Evolutionary conservation across 805 yeast species (phyloP).

Genomic region (Schwanniomyces polymorphus): DNA sequence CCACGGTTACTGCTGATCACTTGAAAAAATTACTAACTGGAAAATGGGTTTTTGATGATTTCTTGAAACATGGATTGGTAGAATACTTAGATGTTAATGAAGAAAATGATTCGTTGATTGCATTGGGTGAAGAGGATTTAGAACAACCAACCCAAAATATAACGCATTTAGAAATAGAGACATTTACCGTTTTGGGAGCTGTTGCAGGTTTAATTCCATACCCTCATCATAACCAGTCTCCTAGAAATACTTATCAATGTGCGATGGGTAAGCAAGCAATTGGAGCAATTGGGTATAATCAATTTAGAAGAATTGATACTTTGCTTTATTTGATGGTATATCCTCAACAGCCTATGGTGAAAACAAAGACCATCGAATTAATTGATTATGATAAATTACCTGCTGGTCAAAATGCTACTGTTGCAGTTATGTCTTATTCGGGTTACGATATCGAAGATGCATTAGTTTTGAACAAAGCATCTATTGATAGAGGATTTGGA

Average conservation of each 20-base stretch:
- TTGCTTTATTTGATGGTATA: constrained; percentile 93
- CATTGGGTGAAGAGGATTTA: constrained; percentile 69
- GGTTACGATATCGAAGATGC: constrained; percentile 99
- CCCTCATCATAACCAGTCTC: constrained; percentile 91
- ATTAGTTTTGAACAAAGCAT: constrained; percentile 86
- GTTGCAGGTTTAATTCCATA: constrained; percentile 92
- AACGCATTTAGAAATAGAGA: constrained; percentile 94
- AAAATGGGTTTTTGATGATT: constrained; percentile 86
- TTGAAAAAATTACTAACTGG: constrained; percentile 63
- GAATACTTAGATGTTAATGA: constrained; percentile 97
- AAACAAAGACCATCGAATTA: constrained; percentile 93
- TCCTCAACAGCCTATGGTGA: constrained; percentile 99
- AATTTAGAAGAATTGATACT: constrained; percentile 93
- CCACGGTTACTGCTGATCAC: constrained; percentile 75
- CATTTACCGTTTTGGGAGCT: constrained; percentile 89
- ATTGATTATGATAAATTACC: constrained; percentile 95
- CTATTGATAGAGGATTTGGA: constrained; percentile 95
- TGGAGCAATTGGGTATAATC: constrained; percentile 98
- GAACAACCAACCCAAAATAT: constrained; percentile 51
- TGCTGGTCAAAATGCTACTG: constrained; percentile 98
- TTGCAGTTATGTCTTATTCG: constrained; percentile 98
- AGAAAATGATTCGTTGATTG: constrained; percentile 92
- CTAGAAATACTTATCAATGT: constrained; percentile 90
- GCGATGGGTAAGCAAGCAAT: constrained; percentile 99
- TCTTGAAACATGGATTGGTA: constrained; percentile 79